Evolutionary conservation across 2,329 filamentous ascomycete genomes (phyloP).

Genomic region (Diaporthe citri): DNA sequence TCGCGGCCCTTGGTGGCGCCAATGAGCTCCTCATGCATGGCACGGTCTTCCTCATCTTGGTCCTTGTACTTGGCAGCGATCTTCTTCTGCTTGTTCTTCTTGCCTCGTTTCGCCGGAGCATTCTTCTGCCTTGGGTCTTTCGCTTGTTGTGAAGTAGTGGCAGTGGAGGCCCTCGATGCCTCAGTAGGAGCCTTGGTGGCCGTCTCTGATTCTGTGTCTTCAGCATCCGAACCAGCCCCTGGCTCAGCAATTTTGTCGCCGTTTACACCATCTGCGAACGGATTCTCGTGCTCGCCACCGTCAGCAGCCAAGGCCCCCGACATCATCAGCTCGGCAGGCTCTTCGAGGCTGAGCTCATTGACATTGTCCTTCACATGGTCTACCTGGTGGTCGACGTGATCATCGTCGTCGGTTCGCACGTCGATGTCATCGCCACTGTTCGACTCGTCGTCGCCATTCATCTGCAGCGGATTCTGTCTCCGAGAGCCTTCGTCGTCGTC

Average conservation of each 20-base stretch:
- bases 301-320: slow-evolving; percentile 35
- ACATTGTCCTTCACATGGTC: slow-evolving; percentile 39
- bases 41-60: slow-evolving; percentile 94
- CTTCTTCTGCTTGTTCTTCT: slow-evolving; percentile 87
- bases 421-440: slow-evolving; percentile 46
- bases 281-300: slow-evolving; percentile 4
- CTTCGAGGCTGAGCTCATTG: slow-evolving; percentile 38
- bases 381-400: slow-evolving; percentile 28
- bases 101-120: slow-evolving; percentile 74
- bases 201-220: slow-evolving; percentile 50
- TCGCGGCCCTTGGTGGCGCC: slow-evolving; percentile 78
- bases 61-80: slow-evolving; percentile 90
- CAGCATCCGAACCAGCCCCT: slow-evolving; percentile 38
- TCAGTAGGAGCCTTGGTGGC: slow-evolving; percentile 41
- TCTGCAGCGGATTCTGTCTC: slow-evolving; percentile 53
- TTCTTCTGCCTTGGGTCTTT: slow-evolving; percentile 57
- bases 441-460: slow-evolving; percentile 41
- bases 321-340: slow-evolving; percentile 36
- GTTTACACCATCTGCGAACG: not conserved
- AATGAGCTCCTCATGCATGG: slow-evolving; percentile 86
- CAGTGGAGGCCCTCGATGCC: slow-evolving; percentile 46
- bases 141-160: slow-evolving; percentile 42
- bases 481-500: slow-evolving; percentile 32
- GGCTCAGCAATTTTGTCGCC: not conserved
- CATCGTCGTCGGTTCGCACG: slow-evolving; percentile 36